These are phyloP conservation scores for Raphanus hybrid DNA, from an alignment of 441 rosid genomes.

Conservation along the genomic window DNA sequence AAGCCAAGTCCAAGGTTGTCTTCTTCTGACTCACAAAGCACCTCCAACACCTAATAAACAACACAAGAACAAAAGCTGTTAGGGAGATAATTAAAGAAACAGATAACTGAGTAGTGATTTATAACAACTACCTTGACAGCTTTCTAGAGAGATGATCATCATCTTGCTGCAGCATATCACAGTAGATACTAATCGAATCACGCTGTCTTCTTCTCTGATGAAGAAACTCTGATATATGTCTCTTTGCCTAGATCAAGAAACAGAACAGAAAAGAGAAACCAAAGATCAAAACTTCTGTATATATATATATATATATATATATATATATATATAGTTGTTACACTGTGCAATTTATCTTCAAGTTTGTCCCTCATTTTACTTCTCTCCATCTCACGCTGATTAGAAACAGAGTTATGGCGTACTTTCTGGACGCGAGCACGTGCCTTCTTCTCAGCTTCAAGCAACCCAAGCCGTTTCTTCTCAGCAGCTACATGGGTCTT, in stretches of 20 bases:
- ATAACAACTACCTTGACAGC: slow-evolving; percentile 60
- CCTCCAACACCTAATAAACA: slow-evolving; percentile 81
- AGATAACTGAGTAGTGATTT: neutral
- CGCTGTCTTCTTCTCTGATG: slow-evolving; percentile 78
- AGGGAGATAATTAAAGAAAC: neutral
- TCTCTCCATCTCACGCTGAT: slow-evolving; percentile 92
- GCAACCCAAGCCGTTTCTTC: slow-evolving; percentile 80
- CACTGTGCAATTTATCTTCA: slow-evolving; percentile 89
- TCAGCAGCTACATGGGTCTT: slow-evolving; percentile 91
- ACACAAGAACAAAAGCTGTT: neutral
- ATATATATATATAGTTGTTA: slow-evolving; percentile 18
- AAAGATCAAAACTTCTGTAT: slow-evolving; percentile 12
- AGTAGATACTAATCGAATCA: slow-evolving; percentile 53
- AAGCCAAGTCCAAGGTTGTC: slow-evolving; percentile 80
- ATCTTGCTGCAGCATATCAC: slow-evolving; percentile 63
- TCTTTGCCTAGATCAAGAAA: slow-evolving; percentile 65
- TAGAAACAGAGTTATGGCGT: slow-evolving; percentile 64
- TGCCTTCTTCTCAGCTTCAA: slow-evolving; percentile 90
- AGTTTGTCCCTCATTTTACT: slow-evolving; percentile 78
- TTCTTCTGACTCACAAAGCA: slow-evolving; percentile 63
- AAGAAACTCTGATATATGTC: slow-evolving; percentile 89
- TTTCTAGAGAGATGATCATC: slow-evolving; percentile 82
- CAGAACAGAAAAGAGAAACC: neutral
- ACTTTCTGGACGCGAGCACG: slow-evolving; percentile 78
- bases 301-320: neutral